Conservation (phyloP, 2,329 filamentous ascomycete genomes). For the Lachnellula hyalina region DNA sequence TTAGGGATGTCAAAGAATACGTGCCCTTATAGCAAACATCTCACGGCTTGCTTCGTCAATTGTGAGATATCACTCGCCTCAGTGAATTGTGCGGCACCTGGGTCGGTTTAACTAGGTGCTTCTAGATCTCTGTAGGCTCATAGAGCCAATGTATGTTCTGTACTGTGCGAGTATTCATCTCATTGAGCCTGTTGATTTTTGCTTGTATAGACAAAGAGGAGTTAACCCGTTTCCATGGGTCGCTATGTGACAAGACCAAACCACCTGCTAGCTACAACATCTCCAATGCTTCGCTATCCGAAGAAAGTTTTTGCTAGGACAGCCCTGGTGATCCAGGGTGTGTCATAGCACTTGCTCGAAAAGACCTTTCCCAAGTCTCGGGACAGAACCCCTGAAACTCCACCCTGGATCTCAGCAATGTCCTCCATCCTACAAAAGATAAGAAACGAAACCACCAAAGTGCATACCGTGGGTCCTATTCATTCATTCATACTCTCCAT, state of each 20-base stretch:
- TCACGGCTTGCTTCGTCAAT: too few relatives aligned
- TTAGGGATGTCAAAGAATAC: too few relatives aligned
- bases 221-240: neutral
- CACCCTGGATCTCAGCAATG: constrained; percentile 5
- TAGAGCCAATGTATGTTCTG: too few relatives aligned
- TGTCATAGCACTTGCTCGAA: constrained; percentile 5
- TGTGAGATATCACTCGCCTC: too few relatives aligned
- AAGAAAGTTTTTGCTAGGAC: neutral
- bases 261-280: neutral
- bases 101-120: too few relatives aligned
- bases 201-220: neutral
- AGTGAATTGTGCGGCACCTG: too few relatives aligned
- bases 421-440: neutral
- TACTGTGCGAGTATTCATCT: neutral
- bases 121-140: too few relatives aligned
- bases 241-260: neutral
- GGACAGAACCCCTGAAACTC: constrained; percentile 1
- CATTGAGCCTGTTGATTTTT: neutral
- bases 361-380: constrained; percentile 1
- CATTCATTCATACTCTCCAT: neutral
- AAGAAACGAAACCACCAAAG: neutral
- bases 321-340: neutral
- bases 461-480: constrained; percentile 5
- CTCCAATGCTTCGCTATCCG: neutral
- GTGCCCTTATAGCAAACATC: too few relatives aligned